These are phyloP conservation scores for Fusarium napiforme DNA, from an alignment of 2,329 filamentous ascomycete genomes.

Conservation along the genomic window DNA sequence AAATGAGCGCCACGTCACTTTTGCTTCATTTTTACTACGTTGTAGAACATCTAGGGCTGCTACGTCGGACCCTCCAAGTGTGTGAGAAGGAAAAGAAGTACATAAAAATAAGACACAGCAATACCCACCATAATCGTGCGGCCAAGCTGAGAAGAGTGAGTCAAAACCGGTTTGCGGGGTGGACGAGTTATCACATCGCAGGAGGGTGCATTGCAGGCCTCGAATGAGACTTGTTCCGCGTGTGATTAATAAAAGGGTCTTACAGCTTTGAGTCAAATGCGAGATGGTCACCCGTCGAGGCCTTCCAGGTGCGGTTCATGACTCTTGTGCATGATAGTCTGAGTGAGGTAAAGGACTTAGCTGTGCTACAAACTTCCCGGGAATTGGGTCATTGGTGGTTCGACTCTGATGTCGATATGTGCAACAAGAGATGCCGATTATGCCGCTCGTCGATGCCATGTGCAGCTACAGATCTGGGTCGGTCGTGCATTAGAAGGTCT, in stretches of 20 bases:
- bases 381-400: constrained; percentile 30
- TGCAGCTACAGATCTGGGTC: constrained; percentile 6
- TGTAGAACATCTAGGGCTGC: neutral
- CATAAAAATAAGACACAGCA: neutral
- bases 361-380: constrained; percentile 19
- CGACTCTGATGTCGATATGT: constrained; percentile 27
- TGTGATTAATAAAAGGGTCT: constrained; percentile 8
- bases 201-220: constrained; percentile 33
- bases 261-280: neutral
- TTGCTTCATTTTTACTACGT: constrained; percentile 1
- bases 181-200: constrained; percentile 25
- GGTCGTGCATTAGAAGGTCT: constrained; percentile 6
- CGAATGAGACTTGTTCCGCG: constrained; percentile 17
- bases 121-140: constrained; percentile 18
- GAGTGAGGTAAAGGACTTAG: neutral
- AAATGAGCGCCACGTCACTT: constrained; percentile 30
- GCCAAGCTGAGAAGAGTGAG: constrained; percentile 18
- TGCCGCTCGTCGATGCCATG: neutral
- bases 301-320: constrained; percentile 8
- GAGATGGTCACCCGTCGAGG: constrained; percentile 13
- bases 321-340: constrained; percentile 13
- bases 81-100: neutral
- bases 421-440: neutral
- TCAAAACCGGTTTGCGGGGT: constrained; percentile 38
- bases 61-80: neutral